Percentiles rank a stretch among this genome's conserved stretches.
phyloP scores from a whole-genome alignment of 352 stramenopile species.

The Globisporangium paroecandrum region DNA sequence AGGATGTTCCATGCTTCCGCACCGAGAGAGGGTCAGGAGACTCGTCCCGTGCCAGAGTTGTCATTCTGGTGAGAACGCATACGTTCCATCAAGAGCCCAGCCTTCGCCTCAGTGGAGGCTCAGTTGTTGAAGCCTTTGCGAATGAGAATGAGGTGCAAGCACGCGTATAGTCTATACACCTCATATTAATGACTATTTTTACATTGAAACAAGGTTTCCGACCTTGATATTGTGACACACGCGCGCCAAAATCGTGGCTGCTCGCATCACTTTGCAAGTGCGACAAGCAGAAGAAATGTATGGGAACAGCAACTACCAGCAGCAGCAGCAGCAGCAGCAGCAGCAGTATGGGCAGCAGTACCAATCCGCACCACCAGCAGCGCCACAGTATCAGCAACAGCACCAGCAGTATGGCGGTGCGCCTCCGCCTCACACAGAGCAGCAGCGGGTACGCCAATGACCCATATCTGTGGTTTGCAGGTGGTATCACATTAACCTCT shows the following conservation, averaged over 20 bases:
- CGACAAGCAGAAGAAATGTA: neutral
- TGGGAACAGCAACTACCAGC: conserved; percentile 12
- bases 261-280: neutral
- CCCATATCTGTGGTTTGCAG: neutral
- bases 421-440: neutral
- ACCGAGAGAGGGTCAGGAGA: no score
- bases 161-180: neutral
- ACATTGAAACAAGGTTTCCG: neutral
- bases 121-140: no score
- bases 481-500: neutral
- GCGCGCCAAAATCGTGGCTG: neutral
- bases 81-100: no score
- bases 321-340: neutral
- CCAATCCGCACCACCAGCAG: neutral
- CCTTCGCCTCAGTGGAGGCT: no score
- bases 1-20: no score
- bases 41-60: no score
- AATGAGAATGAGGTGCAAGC: no score
- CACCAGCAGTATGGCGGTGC: neutral
- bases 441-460: neutral
- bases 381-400: neutral
- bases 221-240: neutral
- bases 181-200: neutral
- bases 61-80: no score
- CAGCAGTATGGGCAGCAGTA: neutral